These are phyloP conservation scores for Gloeostereum incarnatum DNA, from an alignment of 768 basidiomycete species.

Conservation along the genomic window DNA sequence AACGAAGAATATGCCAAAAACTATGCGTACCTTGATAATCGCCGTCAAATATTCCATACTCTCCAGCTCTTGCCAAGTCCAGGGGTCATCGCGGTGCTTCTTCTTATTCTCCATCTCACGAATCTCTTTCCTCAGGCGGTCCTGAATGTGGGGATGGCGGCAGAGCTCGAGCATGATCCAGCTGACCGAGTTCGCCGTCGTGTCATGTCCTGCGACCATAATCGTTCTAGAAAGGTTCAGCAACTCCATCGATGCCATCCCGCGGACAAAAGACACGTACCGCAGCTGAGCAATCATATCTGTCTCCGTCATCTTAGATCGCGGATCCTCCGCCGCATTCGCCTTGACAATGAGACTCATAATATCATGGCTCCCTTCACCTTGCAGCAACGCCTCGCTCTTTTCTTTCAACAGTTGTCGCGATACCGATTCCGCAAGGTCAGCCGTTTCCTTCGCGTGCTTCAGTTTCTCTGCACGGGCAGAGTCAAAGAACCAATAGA, in stretches of 20 bases:
- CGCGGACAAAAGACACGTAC: conserved; percentile 6
- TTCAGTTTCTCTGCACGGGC: conserved; percentile 11
- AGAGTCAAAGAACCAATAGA: conserved; percentile 10
- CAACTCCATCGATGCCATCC: neutral
- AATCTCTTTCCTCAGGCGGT: conserved; percentile 55
- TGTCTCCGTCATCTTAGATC: conserved; percentile 11
- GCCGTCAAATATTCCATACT: conserved; percentile 18
- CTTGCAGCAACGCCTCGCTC: neutral
- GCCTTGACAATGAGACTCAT: too few species aligned
- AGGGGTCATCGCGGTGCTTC: conserved; percentile 5
- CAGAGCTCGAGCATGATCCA: conserved; percentile 62
- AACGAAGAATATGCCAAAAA: neutral
- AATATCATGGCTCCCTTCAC: too few species aligned
- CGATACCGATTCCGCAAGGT: neutral
- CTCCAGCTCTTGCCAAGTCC: conserved; percentile 19
- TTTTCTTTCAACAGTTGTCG: conserved; percentile 5
- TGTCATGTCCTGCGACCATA: conserved; percentile 49
- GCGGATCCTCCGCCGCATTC: conserved; percentile 9
- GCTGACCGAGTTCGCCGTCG: conserved; percentile 44
- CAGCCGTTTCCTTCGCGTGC: neutral
- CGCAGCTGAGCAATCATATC: conserved; percentile 19
- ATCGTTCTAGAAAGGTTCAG: conserved; percentile 30
- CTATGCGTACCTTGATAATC: conserved; percentile 12
- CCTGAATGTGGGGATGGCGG: conserved; percentile 47
- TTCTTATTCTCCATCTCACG: conserved; percentile 10